These are phyloP conservation scores for Salix udensis DNA, from an alignment of 345 rosid species.

Conservation along the genomic window DNA sequence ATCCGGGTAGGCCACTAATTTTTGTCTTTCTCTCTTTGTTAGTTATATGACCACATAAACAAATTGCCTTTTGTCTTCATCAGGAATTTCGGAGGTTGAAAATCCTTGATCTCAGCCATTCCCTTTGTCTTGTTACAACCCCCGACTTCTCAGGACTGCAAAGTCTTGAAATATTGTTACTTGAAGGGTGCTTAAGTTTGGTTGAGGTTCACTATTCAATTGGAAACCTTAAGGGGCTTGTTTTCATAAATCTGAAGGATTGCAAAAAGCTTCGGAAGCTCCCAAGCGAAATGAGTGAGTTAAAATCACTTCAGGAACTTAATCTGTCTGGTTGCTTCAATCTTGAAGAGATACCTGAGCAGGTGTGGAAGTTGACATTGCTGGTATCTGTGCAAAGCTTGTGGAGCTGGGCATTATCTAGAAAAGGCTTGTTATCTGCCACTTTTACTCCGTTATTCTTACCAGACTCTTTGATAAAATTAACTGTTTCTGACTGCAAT, in stretches of 20 bases:
- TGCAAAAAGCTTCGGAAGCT: constrained; percentile 18
- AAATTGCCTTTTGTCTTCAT: neutral
- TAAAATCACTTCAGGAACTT: constrained; percentile 16
- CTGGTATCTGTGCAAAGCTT: fast-evolving
- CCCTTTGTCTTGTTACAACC: constrained; percentile 11
- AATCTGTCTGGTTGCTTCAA: neutral
- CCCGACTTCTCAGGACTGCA: constrained; percentile 16
- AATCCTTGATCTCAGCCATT: constrained; percentile 22
- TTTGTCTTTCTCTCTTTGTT: neutral
- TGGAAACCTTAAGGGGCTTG: constrained; percentile 13
- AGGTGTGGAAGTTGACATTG: neutral
- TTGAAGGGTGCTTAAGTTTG: constrained; percentile 18
- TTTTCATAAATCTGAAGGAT: constrained; percentile 12
- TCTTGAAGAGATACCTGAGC: neutral
- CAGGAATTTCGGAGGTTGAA: constrained; percentile 14
- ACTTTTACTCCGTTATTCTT: neutral
- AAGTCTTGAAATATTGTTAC: constrained; percentile 20
- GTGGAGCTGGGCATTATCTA: too few species aligned
- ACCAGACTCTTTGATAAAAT: constrained; percentile 2
- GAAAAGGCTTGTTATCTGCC: too few species aligned
- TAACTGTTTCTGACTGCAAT: constrained; percentile 17
- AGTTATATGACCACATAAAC: neutral
- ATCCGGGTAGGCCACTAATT: constrained; percentile 3
- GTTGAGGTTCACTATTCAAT: constrained; percentile 17
- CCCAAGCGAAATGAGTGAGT: constrained; percentile 6